Percentiles rank a stretch among this genome's conserved stretches.
Conservation (phyloP, 306 rosid species). For the Pterocarpus macrocarpus region DNA sequence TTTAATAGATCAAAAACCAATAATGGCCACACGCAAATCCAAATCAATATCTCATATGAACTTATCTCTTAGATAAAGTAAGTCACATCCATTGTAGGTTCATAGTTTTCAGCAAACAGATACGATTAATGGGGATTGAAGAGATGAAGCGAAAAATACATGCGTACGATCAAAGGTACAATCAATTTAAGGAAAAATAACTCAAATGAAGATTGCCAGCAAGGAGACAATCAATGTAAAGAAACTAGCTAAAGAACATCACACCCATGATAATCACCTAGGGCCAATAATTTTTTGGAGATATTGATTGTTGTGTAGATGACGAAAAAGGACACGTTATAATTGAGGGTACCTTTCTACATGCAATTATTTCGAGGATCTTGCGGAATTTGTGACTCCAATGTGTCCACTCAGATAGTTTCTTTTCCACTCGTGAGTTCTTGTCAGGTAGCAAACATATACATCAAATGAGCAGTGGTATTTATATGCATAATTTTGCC, state of each 20-base stretch:
- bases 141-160: constrained; percentile 28
- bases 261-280: background rate
- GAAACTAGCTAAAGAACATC: constrained; percentile 31
- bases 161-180: constrained; percentile 34
- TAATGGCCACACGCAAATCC: background rate
- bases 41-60: background rate
- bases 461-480: background rate
- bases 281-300: constrained; percentile 30
- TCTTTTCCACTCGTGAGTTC: constrained; percentile 53
- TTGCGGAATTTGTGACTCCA: constrained; percentile 59
- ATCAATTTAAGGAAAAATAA: background rate
- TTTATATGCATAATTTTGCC: background rate
- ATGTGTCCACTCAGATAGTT: constrained; percentile 46
- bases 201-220: constrained; percentile 1
- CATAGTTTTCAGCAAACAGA: background rate
- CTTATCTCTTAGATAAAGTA: background rate
- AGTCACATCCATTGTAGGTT: constrained; percentile 13
- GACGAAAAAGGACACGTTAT: constrained; percentile 49
- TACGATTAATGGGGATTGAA: constrained; percentile 8
- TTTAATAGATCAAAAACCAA: constrained; percentile 2
- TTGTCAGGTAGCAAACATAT: constrained; percentile 49
- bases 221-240: constrained; percentile 40
- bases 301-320: constrained; percentile 39
- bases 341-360: constrained; percentile 45
- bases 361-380: constrained; percentile 55